Conservation (phyloP, 2,329 filamentous ascomycete species). For the Curvularia spicifera region DNA sequence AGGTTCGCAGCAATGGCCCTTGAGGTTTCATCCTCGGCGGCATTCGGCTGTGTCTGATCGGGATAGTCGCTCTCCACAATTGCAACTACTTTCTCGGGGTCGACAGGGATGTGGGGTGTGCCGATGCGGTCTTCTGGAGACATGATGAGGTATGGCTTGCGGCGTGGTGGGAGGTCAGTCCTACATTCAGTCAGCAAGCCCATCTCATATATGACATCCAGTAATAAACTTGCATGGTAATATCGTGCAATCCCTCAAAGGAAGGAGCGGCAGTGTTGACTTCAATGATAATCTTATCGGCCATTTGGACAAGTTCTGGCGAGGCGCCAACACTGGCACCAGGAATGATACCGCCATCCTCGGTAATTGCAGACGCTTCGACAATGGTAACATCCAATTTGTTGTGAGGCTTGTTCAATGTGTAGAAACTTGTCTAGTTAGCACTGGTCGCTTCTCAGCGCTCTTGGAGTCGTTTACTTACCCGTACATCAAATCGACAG, state of each 20-base stretch:
- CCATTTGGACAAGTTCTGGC: slow-evolving; percentile 87
- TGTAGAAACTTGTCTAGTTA: slow-evolving; percentile 69
- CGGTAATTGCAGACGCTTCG: slow-evolving; percentile 84
- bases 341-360: slow-evolving; percentile 86
- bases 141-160: slow-evolving; percentile 88
- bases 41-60: slow-evolving; percentile 76
- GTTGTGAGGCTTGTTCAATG: slow-evolving; percentile 75
- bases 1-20: slow-evolving; percentile 77
- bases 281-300: slow-evolving; percentile 91
- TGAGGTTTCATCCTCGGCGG: slow-evolving; percentile 75
- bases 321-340: slow-evolving; percentile 85
- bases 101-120: slow-evolving; percentile 79
- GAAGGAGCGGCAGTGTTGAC: slow-evolving; percentile 86
- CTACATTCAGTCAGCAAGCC: too few species aligned
- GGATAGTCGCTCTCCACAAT: slow-evolving; percentile 85
- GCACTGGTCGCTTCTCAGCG: slow-evolving; percentile 1
- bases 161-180: slow-evolving; percentile 77
- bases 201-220: too few species aligned
- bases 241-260: slow-evolving; percentile 86
- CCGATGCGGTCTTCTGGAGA: slow-evolving; percentile 86
- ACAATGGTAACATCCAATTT: slow-evolving; percentile 83
- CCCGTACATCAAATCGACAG: slow-evolving; percentile 79
- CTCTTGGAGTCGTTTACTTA: slow-evolving; percentile 39
- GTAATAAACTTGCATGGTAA: slow-evolving; percentile 65
- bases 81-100: slow-evolving; percentile 83